Percentiles rank a stretch among this genome's conserved stretches.
These are phyloP conservation scores for Xerocomellus amylosporus DNA, from an alignment of 768 basidiomycete genomes.

Conservation along the genomic window DNA sequence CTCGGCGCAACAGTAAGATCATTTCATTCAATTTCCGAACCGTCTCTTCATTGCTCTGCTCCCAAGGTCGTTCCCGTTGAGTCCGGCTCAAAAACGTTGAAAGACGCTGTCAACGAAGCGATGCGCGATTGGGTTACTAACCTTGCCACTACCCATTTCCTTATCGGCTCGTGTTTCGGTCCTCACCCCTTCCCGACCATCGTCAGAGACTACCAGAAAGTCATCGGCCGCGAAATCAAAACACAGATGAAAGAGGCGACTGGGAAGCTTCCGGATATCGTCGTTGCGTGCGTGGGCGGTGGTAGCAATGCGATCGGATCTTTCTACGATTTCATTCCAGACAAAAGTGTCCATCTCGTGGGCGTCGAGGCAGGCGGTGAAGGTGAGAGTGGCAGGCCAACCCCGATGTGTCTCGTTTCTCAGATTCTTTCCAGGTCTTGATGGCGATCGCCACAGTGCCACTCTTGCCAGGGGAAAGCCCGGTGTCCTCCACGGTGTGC, in stretches of 20 bases:
- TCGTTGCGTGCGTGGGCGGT: neutral
- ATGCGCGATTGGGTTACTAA: slow-evolving; percentile 2
- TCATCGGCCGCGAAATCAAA: neutral
- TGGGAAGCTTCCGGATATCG: neutral
- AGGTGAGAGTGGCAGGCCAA: neutral
- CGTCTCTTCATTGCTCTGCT: neutral
- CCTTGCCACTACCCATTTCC: neutral
- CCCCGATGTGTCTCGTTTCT: neutral
- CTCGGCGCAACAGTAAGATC: neutral
- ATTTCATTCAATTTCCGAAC: too few species aligned
- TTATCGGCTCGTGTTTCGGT: slow-evolving; percentile 1
- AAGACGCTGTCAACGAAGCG: slow-evolving; percentile 2
- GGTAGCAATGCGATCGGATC: slow-evolving; percentile 1
- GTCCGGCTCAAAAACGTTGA: neutral
- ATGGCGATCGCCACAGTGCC: neutral
- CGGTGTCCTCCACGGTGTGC: neutral
- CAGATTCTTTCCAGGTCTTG: neutral
- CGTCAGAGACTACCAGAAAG: slow-evolving; percentile 1
- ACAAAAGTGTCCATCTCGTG: neutral
- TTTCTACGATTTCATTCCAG: neutral
- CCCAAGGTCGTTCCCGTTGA: neutral
- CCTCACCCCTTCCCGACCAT: slow-evolving; percentile 3
- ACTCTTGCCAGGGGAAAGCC: neutral
- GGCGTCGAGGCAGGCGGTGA: neutral
- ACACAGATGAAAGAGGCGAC: neutral